Evolutionary conservation across 352 stramenopile species (phyloP).

Genomic region (Pythium brachiatum): DNA sequence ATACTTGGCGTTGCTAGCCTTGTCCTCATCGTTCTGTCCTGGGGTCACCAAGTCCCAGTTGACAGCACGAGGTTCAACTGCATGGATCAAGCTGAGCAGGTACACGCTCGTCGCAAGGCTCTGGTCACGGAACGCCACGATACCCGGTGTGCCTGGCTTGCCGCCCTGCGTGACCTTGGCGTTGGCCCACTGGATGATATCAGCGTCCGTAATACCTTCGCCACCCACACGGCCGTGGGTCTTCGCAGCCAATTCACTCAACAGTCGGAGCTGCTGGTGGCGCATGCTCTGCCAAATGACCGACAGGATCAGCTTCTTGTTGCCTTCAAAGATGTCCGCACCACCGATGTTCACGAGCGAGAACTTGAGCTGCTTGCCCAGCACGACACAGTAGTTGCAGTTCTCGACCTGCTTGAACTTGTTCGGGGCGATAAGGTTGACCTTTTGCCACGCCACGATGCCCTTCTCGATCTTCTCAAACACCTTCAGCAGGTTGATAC

Average conservation of each 20-base stretch:
- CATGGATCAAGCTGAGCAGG: slow-evolving; percentile 85
- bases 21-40: slow-evolving; percentile 70
- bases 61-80: slow-evolving; percentile 82
- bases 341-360: slow-evolving; percentile 90
- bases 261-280: slow-evolving; percentile 86
- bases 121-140: slow-evolving; percentile 83
- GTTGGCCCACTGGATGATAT: slow-evolving; percentile 86
- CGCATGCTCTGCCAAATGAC: slow-evolving; percentile 95
- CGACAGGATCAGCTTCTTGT: slow-evolving; percentile 92
- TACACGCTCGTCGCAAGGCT: slow-evolving; percentile 78
- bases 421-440: slow-evolving; percentile 87
- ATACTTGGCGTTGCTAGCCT: slow-evolving; percentile 91
- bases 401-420: slow-evolving; percentile 90
- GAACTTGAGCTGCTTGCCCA: slow-evolving; percentile 88
- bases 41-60: slow-evolving; percentile 89
- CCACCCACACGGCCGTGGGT: slow-evolving; percentile 34
- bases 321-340: slow-evolving; percentile 90
- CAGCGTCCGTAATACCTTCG: slow-evolving; percentile 64
- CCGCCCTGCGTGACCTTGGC: slow-evolving; percentile 74
- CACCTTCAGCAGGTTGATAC: slow-evolving; percentile 87
- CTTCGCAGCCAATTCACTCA: slow-evolving; percentile 51
- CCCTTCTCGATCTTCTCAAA: slow-evolving; percentile 90
- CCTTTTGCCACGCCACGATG: slow-evolving; percentile 86
- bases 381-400: slow-evolving; percentile 88
- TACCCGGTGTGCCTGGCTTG: slow-evolving; percentile 57